These are phyloP conservation scores for Dactylellina parvicollis DNA, from an alignment of 2,329 filamentous ascomycete genomes.

Conservation along the genomic window DNA sequence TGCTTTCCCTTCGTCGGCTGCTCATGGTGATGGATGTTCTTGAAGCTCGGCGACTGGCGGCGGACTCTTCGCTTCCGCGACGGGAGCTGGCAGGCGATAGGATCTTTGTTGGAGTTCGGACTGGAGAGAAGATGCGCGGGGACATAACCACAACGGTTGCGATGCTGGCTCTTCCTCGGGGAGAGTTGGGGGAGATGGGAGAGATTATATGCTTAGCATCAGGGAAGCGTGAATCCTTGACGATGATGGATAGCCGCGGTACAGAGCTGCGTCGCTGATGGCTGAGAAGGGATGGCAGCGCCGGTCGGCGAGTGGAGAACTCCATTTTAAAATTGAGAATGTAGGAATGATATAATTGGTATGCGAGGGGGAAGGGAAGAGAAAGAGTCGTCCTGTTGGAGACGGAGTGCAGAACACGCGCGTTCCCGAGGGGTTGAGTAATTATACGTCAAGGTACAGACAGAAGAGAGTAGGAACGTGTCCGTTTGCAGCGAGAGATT, in stretches of 20 bases:
- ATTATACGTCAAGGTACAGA: constrained; percentile 8
- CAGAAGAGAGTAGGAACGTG: neutral
- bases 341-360: neutral
- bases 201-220: constrained; percentile 44
- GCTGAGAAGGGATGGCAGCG: constrained; percentile 41
- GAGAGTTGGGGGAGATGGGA: constrained; percentile 44
- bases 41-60: constrained; percentile 36
- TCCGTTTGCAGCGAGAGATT: constrained; percentile 40
- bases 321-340: constrained; percentile 39
- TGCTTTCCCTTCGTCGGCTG: constrained; percentile 42
- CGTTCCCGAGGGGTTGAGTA: constrained; percentile 35
- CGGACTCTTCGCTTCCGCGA: constrained; percentile 51
- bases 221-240: constrained; percentile 52
- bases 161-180: constrained; percentile 27
- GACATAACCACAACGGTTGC: constrained; percentile 53
- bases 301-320: constrained; percentile 40
- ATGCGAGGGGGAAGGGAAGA: constrained; percentile 27
- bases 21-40: constrained; percentile 43
- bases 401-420: too few relatives aligned
- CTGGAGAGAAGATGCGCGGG: constrained; percentile 51
- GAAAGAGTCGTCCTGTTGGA: too few relatives aligned
- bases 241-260: constrained; percentile 52
- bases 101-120: constrained; percentile 46
- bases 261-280: constrained; percentile 47
- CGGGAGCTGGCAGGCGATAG: constrained; percentile 39